Evolutionary conservation across 228 moss, liverwort and hornwort species (phyloP).

Genomic region (Sphagnum magellanicum): DNA sequence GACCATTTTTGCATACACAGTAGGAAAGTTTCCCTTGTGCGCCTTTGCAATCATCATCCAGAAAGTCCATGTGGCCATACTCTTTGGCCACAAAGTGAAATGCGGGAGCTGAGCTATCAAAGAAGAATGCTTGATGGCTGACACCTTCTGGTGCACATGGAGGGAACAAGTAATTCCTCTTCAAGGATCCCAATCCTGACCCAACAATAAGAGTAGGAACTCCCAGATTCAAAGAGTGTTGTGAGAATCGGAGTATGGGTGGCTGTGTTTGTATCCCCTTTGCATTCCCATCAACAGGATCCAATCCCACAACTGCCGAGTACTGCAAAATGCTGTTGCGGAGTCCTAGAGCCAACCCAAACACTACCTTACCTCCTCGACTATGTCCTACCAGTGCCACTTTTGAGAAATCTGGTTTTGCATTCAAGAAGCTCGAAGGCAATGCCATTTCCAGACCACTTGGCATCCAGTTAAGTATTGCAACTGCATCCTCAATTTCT

Average conservation of each 20-base stretch:
- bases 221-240: constrained; percentile 25
- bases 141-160: constrained; percentile 77
- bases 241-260: constrained; percentile 46
- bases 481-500: constrained; percentile 52
- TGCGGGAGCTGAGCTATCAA: constrained; percentile 40
- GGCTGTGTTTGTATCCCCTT: constrained; percentile 56
- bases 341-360: constrained; percentile 55
- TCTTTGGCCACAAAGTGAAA: constrained; percentile 67
- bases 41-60: constrained; percentile 50
- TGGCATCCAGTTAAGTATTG: constrained; percentile 65
- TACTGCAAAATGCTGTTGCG: constrained; percentile 30
- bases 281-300: constrained; percentile 75
- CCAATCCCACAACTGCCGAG: constrained; percentile 65
- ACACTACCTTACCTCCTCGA: constrained; percentile 82
- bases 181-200: constrained; percentile 42
- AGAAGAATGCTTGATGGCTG: constrained; percentile 57
- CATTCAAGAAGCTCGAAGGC: constrained; percentile 22
- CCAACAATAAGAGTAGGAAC: constrained; percentile 70
- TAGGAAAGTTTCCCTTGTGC: constrained; percentile 24
- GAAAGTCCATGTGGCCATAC: constrained; percentile 79
- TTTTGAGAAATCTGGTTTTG: constrained; percentile 35
- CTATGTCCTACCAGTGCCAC: constrained; percentile 69
- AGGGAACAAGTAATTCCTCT: constrained; percentile 44
- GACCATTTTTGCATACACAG: constrained; percentile 46
- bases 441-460: constrained; percentile 25